Conservation (phyloP, 768 basidiomycete genomes). For the Porphyrellus cyaneotinctus region DNA sequence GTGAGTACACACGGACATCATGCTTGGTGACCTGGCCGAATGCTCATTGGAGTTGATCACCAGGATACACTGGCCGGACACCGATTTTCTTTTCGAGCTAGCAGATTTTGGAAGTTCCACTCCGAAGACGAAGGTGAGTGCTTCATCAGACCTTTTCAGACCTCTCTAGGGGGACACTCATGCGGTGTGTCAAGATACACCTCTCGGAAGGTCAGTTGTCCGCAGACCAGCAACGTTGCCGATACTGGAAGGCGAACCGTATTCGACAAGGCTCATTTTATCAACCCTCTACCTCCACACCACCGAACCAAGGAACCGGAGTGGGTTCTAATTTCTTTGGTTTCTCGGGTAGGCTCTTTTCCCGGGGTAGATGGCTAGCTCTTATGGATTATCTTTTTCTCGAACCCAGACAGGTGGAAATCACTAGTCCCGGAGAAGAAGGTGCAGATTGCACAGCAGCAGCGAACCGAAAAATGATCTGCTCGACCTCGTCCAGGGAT, state of each 20-base stretch:
- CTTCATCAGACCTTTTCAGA: background rate
- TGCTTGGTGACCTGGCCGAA: background rate
- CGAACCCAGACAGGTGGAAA: slow-evolving; percentile 24
- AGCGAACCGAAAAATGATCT: slow-evolving; percentile 4
- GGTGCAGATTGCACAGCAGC: slow-evolving; percentile 18
- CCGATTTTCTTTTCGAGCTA: slow-evolving; percentile 26
- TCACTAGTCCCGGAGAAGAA: slow-evolving; percentile 15
- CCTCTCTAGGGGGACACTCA: background rate
- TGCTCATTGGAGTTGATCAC: background rate
- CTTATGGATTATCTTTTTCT: background rate
- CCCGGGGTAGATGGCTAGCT: background rate
- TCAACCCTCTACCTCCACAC: slow-evolving; percentile 17
- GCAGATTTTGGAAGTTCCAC: slow-evolving; percentile 21
- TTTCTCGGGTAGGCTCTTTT: slow-evolving; percentile 18
- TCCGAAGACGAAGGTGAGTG: slow-evolving; percentile 29
- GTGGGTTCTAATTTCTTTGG: slow-evolving; percentile 17
- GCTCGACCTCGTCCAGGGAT: background rate
- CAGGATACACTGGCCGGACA: slow-evolving; percentile 31
- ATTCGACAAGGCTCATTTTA: slow-evolving; percentile 29
- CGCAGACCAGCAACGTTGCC: slow-evolving; percentile 24
- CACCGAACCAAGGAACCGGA: slow-evolving; percentile 11
- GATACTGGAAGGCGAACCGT: slow-evolving; percentile 30
- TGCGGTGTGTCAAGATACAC: slow-evolving; percentile 13
- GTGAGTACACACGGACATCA: slow-evolving; percentile 10
- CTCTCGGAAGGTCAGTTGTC: slow-evolving; percentile 23